phyloP scores from a whole-genome alignment of 1,284 basidiomycete genomes.

The Uromyces viciae-fabae region DNA sequence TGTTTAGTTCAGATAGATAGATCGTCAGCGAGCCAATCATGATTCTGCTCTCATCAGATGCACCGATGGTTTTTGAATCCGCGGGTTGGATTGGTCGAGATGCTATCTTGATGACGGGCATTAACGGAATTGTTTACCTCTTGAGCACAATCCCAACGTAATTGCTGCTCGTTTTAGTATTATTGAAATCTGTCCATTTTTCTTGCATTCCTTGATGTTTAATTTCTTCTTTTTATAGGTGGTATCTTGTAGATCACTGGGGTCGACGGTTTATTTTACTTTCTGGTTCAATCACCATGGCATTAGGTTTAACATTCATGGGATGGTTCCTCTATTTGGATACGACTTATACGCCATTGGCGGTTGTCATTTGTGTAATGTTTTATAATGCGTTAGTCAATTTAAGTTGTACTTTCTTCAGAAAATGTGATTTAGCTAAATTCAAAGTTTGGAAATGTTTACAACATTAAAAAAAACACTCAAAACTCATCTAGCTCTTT shows the following conservation, averaged over 20 bases:
- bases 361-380: constrained; percentile 86
- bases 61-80: constrained; percentile 57
- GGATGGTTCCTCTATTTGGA: constrained; percentile 94
- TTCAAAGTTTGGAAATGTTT: background rate
- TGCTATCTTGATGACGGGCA: constrained; percentile 94
- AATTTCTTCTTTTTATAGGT: constrained; percentile 60
- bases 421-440: background rate
- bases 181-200: background rate
- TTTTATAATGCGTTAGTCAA: constrained; percentile 84
- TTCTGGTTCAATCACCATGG: constrained; percentile 81
- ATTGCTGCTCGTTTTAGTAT: background rate
- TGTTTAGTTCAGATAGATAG: constrained; percentile 13
- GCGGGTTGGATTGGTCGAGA: constrained; percentile 97
- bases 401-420: background rate
- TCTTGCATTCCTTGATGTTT: background rate
- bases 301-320: constrained; percentile 68
- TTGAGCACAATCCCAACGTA: constrained; percentile 44
- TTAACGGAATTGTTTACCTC: constrained; percentile 66
- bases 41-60: constrained; percentile 48
- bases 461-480: too few relatives aligned
- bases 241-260: constrained; percentile 91
- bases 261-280: constrained; percentile 84
- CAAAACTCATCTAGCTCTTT: constrained; percentile 31
- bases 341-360: constrained; percentile 63
- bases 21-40: constrained; percentile 62